These are phyloP conservation scores for Paecilomyces formosus DNA, from an alignment of 2,329 filamentous ascomycete genomes.

Conservation along the genomic window DNA sequence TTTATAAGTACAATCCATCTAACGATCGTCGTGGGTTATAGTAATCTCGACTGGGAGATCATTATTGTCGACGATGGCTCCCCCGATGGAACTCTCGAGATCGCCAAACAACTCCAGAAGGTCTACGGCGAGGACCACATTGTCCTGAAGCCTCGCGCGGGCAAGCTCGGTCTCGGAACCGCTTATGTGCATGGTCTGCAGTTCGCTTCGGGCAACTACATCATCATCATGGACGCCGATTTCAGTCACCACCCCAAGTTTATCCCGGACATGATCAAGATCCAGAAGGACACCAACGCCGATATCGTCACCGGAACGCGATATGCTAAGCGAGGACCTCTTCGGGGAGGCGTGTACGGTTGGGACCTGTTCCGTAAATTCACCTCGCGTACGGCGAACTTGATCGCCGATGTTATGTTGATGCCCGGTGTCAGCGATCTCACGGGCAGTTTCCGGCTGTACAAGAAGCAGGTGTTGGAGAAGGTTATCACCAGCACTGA, in stretches of 20 bases:
- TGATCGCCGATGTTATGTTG: slow-evolving; percentile 92
- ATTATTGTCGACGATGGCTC: slow-evolving; percentile 98
- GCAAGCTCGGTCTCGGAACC: slow-evolving; percentile 94
- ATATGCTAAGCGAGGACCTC: slow-evolving; percentile 65
- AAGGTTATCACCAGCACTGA: slow-evolving; percentile 86
- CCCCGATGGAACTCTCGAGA: slow-evolving; percentile 85
- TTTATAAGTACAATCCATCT: background rate
- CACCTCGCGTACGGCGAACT: slow-evolving; percentile 69
- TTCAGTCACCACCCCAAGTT: slow-evolving; percentile 99
- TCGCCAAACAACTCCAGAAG: slow-evolving; percentile 84
- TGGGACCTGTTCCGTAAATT: slow-evolving; percentile 89
- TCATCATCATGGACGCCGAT: slow-evolving; percentile 99
- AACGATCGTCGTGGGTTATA: slow-evolving; percentile 28
- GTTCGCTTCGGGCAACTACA: slow-evolving; percentile 84
- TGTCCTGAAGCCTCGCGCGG: slow-evolving; percentile 76
- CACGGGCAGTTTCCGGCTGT: slow-evolving; percentile 89
- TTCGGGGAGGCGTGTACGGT: slow-evolving; percentile 73
- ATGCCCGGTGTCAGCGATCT: slow-evolving; percentile 90
- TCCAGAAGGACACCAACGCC: slow-evolving; percentile 70
- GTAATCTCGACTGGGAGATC: slow-evolving; percentile 92
- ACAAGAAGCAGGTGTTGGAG: slow-evolving; percentile 83
- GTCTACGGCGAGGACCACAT: slow-evolving; percentile 71
- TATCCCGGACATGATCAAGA: slow-evolving; percentile 85
- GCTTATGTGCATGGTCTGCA: slow-evolving; percentile 93
- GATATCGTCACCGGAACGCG: slow-evolving; percentile 96